Base-by-base conservation (phyloP, 2,329 filamentous ascomycete genomes). In the Pyrenochaeta sp. region DNA sequence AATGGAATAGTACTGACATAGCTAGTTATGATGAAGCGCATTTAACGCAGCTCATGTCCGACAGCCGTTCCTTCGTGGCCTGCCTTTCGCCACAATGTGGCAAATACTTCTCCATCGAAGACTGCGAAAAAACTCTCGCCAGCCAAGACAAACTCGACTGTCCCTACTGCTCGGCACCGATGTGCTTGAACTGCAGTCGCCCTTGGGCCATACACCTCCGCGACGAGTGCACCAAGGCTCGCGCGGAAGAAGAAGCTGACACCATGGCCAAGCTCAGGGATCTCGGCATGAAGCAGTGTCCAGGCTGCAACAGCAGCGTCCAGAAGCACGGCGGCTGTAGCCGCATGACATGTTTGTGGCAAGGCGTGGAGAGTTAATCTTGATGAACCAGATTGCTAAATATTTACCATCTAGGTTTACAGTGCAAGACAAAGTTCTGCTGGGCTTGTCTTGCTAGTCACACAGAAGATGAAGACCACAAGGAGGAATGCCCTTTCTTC, bases 231-330 rank as follows among this genome's bases (percentile, higher is more conserved):
- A 30, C 48, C 36, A 45, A 51, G 26, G 40, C 30, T 7, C 58
- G 53, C n/a, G 15, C 26, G n/a, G 35, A 26, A 3, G 61, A 65
- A 15, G 44, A 66, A 18, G 26, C 41, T 7, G 17, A 49, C 24
- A 58, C 60, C 0, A 35, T 47, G 18, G 19, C 43, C 4, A 22
- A 43, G 2, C 53, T 66, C 31, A 53, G 56, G 38, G 22, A 26
- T 1, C 49, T 67, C 18, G 60, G 63, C 21, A 58, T 58, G 7
- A 66, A 63, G 39, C 47, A 48, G 3, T 67, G 63, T 32, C 64
- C 63, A 0, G 42, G 47, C 2, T 66, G 64, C 30, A 52, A 58
- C 14, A 21, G 59, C 17, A 58, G 56, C 7, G 63, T 67, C 19
- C 15, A 61, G 37, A 66, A 66, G 51, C n/a, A 42, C 2, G 52